Evolutionary conservation across 1,284 basidiomycete genomes (phyloP).

Genomic region (Ceratobasidium sp.): DNA sequence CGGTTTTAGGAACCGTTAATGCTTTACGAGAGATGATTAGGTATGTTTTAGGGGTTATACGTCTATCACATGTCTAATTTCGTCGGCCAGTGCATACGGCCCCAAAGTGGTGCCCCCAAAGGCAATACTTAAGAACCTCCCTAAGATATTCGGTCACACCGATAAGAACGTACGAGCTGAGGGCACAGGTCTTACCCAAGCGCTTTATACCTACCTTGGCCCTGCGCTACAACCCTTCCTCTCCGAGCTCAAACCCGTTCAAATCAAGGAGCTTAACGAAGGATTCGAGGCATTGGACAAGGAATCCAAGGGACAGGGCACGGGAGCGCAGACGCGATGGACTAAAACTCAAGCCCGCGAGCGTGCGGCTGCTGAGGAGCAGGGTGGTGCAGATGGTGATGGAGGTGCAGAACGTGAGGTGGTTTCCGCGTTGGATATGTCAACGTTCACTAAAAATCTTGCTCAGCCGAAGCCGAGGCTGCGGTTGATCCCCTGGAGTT

Average conservation of each 20-base stretch:
- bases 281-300: constrained; percentile 87
- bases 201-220: constrained; percentile 91
- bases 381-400: constrained; percentile 60
- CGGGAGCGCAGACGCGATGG: constrained; percentile 80
- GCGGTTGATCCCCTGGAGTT: constrained; percentile 84
- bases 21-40: constrained; percentile 84
- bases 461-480: constrained; percentile 53
- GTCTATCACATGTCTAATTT: background rate
- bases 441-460: constrained; percentile 38
- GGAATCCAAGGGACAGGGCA: constrained; percentile 84
- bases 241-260: constrained; percentile 97
- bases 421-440: constrained; percentile 20
- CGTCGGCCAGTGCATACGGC: constrained; percentile 78
- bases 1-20: constrained; percentile 84
- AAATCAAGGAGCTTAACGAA: constrained; percentile 95
- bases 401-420: constrained; percentile 58
- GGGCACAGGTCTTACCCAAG: constrained; percentile 81
- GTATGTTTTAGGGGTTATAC: constrained; percentile 57
- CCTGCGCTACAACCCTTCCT: constrained; percentile 88
- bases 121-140: constrained; percentile 85
- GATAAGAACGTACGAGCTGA: constrained; percentile 98
- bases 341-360: constrained; percentile 86
- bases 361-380: constrained; percentile 64
- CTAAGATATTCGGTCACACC: constrained; percentile 94
- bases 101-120: constrained; percentile 78